Evolutionary conservation across 148 eudicot species (phyloP).

Genomic region (Fallopia convolvulus): DNA sequence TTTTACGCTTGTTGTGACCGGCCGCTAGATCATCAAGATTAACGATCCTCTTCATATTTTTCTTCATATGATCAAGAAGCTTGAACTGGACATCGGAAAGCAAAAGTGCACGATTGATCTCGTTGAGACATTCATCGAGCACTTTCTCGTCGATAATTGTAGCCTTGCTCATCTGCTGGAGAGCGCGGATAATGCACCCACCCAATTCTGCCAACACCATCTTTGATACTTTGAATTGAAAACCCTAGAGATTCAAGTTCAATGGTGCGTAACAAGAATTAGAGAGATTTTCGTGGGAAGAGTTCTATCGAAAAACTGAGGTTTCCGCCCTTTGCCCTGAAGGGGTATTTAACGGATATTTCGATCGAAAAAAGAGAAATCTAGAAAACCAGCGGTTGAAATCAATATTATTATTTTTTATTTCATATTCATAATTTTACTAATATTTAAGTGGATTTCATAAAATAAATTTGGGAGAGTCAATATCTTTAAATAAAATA

Average conservation of each 20-base stretch:
- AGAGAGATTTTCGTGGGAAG: neutral
- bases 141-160: conserved; percentile 92
- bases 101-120: conserved; percentile 82
- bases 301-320: neutral
- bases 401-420: too few relatives aligned
- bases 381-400: too few relatives aligned
- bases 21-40: conserved; percentile 98
- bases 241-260: conserved; percentile 12
- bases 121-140: conserved; percentile 78
- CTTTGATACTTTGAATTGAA: conserved; percentile 18
- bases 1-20: conserved; percentile 89
- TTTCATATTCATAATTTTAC: too few relatives aligned
- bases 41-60: conserved; percentile 85
- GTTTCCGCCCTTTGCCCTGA: neutral
- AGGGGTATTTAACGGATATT: too few relatives aligned
- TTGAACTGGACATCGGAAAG: conserved; percentile 82
- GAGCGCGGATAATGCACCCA: conserved; percentile 89
- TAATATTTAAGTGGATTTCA: too few relatives aligned
- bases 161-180: conserved; percentile 99
- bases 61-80: conserved; percentile 76
- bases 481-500: too few relatives aligned
- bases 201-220: conserved; percentile 94
- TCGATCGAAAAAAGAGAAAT: neutral
- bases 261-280: neutral
- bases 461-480: too few relatives aligned